Evolutionary conservation across 352 stramenopile species (phyloP).

Genomic region (Thalassiosira mediterranea): DNA sequence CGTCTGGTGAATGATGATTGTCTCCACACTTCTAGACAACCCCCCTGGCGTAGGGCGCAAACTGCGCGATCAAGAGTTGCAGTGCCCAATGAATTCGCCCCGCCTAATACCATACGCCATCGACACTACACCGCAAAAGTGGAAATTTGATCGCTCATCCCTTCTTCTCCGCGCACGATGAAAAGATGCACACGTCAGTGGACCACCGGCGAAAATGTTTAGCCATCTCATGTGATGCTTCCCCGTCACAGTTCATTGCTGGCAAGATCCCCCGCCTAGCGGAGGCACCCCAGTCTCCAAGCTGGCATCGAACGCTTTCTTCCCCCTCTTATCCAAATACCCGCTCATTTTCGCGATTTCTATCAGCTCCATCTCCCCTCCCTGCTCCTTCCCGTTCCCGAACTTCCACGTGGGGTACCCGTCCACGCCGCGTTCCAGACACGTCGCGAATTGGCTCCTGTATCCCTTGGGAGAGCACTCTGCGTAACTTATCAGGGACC

Average conservation of each 20-base stretch:
- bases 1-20: too few relatives aligned
- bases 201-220: too few relatives aligned
- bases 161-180: too few relatives aligned
- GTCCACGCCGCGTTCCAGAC: slow-evolving; percentile 55
- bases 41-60: too few relatives aligned
- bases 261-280: slow-evolving; percentile 29
- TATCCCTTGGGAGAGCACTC: slow-evolving; percentile 77
- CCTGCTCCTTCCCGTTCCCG: slow-evolving; percentile 47
- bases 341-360: slow-evolving; percentile 41
- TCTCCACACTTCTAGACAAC: too few relatives aligned
- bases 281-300: slow-evolving; percentile 31
- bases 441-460: slow-evolving; percentile 44
- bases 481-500: slow-evolving; percentile 63
- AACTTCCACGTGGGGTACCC: slow-evolving; percentile 75
- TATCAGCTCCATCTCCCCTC: slow-evolving; percentile 59
- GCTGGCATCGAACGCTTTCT: slow-evolving; percentile 28
- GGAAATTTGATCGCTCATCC: too few relatives aligned
- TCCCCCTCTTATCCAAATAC: slow-evolving; percentile 12
- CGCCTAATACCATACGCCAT: too few relatives aligned
- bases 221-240: too few relatives aligned
- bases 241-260: background rate
- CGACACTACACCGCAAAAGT: too few relatives aligned
- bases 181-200: too few relatives aligned
- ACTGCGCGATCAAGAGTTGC: too few relatives aligned
- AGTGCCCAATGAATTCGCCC: too few relatives aligned